phyloP scores from a whole-genome alignment of 1,284 basidiomycete genomes.

The Melampsora occidentalis region DNA sequence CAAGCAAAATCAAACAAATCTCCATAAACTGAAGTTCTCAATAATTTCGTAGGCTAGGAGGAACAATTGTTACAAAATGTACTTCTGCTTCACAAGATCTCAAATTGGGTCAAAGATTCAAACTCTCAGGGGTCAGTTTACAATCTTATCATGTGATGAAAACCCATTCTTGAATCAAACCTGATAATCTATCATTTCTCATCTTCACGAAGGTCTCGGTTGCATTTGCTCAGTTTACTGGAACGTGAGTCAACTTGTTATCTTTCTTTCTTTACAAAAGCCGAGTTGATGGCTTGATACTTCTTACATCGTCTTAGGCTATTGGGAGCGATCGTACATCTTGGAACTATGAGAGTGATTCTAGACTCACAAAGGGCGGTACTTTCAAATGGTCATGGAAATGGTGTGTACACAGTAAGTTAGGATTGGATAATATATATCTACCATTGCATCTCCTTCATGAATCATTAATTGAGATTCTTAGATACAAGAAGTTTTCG shows the following conservation, averaged over 20 bases:
- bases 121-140: neutral
- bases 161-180: too few relatives aligned
- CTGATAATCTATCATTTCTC: neutral
- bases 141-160: too few relatives aligned
- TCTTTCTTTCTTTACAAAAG: neutral
- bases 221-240: conserved; percentile 20
- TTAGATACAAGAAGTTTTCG: neutral
- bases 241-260: conserved; percentile 19
- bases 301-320: neutral
- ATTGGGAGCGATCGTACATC: neutral
- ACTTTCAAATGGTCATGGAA: neutral
- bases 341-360: neutral
- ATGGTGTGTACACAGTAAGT: neutral
- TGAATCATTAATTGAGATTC: too few relatives aligned
- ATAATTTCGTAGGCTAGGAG: neutral
- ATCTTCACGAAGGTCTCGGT: conserved; percentile 14
- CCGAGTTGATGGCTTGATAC: neutral
- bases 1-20: neutral
- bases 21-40: neutral
- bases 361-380: neutral
- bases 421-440: too few relatives aligned
- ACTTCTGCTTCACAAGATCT: neutral
- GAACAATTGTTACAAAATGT: neutral
- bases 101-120: neutral
- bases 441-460: too few relatives aligned